Percentiles rank a stretch among this genome's conserved stretches.
Conservation (phyloP, 179 eudicot genomes). For the Spinacia oleracea region DNA sequence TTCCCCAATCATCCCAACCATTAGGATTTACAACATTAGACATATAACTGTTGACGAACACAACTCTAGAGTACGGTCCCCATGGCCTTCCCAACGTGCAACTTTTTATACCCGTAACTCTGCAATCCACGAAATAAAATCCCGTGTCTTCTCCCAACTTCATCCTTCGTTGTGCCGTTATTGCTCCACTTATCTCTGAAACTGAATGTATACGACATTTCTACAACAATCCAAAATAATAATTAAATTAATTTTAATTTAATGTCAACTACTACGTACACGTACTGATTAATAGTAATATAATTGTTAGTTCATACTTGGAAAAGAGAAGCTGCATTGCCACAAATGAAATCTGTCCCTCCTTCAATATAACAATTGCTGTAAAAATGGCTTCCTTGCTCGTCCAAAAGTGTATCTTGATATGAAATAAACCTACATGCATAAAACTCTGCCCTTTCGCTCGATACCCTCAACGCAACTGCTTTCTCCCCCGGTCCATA, state of each 20-base stretch:
- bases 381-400: constrained; percentile 57
- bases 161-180: constrained; percentile 60
- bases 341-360: constrained; percentile 66
- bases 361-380: constrained; percentile 74
- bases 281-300: too few relatives aligned
- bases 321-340: constrained; percentile 62
- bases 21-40: constrained; percentile 41
- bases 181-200: constrained; percentile 41
- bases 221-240: not conserved
- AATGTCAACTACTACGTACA: not conserved
- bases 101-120: constrained; percentile 44
- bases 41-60: constrained; percentile 49
- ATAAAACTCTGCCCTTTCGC: constrained; percentile 54
- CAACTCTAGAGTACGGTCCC: constrained; percentile 69
- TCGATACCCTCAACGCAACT: constrained; percentile 59
- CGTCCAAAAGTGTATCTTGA: constrained; percentile 69
- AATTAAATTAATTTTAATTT: not conserved
- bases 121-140: constrained; percentile 49
- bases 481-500: constrained; percentile 44
- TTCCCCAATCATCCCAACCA: constrained; percentile 74
- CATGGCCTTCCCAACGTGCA: constrained; percentile 67
- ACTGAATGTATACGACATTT: constrained; percentile 56
- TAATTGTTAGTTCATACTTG: constrained; percentile 29
- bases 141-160: constrained; percentile 50
- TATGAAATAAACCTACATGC: constrained; percentile 48